phyloP scores from a whole-genome alignment of 2,329 filamentous ascomycete genomes.

The Colletotrichum somersetense region DNA sequence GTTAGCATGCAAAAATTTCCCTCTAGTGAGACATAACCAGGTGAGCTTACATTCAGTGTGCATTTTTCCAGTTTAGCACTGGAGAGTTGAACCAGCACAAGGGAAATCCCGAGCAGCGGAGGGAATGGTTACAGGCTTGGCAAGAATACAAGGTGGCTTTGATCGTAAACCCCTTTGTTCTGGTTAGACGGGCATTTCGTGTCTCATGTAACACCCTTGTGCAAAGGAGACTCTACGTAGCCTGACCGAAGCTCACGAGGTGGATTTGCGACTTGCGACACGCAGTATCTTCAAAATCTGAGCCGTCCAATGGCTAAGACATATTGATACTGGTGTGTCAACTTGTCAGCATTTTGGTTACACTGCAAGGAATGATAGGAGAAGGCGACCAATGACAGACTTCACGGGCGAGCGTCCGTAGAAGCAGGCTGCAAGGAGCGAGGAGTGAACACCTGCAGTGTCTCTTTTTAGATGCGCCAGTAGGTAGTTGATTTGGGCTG shows the following conservation, averaged over 20 bases:
- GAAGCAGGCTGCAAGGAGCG: conserved; percentile 8
- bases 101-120: neutral
- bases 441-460: neutral
- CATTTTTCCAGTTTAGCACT: neutral
- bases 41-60: neutral
- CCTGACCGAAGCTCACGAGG: neutral
- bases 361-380: neutral
- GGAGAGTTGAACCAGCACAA: neutral
- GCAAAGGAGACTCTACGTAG: neutral
- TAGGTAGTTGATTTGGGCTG: neutral
- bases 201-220: neutral
- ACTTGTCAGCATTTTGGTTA: neutral
- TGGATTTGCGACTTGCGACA: neutral
- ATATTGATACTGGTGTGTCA: neutral
- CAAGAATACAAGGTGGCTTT: neutral
- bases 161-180: neutral
- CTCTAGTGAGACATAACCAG: neutral
- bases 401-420: neutral
- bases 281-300: neutral
- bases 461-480: conserved; percentile 6
- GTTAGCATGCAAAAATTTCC: conserved; percentile 6
- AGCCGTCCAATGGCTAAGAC: neutral
- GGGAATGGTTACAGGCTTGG: neutral
- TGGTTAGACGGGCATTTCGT: neutral
- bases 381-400: neutral